Conservation (phyloP, 2,329 filamentous ascomycete genomes). For the Curvularia spicifera region DNA sequence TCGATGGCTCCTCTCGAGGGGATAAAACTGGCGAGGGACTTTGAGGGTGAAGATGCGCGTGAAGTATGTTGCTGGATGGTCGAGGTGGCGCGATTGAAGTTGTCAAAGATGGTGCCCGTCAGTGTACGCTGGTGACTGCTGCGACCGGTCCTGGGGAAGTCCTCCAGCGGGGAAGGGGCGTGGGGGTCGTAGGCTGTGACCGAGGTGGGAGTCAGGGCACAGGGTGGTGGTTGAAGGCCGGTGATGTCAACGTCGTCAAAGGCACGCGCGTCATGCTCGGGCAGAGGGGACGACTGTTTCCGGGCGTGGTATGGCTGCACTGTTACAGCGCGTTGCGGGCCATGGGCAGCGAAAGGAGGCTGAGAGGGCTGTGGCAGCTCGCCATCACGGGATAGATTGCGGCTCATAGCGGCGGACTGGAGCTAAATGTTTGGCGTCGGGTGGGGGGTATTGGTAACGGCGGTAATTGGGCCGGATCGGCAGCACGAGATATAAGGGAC, state of each 20-base stretch:
- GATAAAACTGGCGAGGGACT: conserved; percentile 50
- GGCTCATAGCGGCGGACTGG: conserved; percentile 34
- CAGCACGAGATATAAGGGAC: conserved; percentile 27
- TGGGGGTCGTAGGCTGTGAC: conserved; percentile 47
- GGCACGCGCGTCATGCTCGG: conserved; percentile 24
- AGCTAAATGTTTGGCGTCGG: conserved; percentile 12
- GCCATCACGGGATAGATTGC: conserved; percentile 24
- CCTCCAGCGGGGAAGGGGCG: conserved; percentile 36
- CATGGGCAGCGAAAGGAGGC: conserved; percentile 41
- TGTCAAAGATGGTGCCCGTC: conserved; percentile 48
- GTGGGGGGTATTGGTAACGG: conserved; percentile 2
- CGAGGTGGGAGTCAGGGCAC: conserved; percentile 38
- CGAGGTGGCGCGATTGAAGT: conserved; percentile 46
- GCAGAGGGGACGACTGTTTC: conserved; percentile 32
- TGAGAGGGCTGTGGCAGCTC: conserved; percentile 28
- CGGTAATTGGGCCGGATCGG: conserved; percentile 12
- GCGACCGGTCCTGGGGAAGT: conserved; percentile 30
- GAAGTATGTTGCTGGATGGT: conserved; percentile 50
- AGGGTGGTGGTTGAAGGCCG: conserved; percentile 41
- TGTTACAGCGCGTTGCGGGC: conserved; percentile 35
- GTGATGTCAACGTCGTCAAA: conserved; percentile 47
- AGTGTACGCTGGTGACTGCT: conserved; percentile 43
- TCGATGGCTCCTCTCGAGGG: conserved; percentile 42
- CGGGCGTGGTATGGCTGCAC: conserved; percentile 28
- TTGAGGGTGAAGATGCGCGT: conserved; percentile 48